These are phyloP conservation scores for Colletotrichum sp. DNA, from an alignment of 2,329 filamentous ascomycete species.

Conservation along the genomic window DNA sequence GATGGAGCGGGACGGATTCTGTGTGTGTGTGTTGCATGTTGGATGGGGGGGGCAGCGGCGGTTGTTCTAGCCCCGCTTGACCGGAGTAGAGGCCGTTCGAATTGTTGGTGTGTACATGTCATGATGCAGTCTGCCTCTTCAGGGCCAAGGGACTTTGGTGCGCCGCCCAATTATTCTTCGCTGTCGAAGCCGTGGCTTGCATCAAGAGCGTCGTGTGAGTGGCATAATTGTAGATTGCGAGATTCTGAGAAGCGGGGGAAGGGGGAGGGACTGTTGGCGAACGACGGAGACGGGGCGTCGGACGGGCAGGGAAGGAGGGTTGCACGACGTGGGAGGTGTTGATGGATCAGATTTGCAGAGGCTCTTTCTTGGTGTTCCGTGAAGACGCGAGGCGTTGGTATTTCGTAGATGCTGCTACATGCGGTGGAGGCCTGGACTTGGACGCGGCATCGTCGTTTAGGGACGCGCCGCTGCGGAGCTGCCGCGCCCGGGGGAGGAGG, in stretches of 20 bases:
- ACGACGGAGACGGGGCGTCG: background rate
- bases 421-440: background rate
- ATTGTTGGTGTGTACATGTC: slow-evolving; percentile 12
- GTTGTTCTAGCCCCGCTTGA: slow-evolving; percentile 12
- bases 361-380: background rate
- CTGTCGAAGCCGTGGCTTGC: background rate
- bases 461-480: background rate
- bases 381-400: background rate
- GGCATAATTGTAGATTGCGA: background rate
- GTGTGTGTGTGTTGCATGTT: background rate
- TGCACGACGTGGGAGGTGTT: background rate
- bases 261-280: background rate
- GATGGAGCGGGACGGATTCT: background rate
- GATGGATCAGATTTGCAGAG: background rate
- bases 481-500: background rate
- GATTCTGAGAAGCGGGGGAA: background rate
- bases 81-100: background rate
- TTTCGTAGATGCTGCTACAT: background rate
- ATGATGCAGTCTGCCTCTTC: background rate
- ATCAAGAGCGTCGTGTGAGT: background rate
- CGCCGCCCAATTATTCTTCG: background rate
- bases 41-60: background rate
- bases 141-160: background rate
- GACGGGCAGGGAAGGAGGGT: background rate
- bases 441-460: background rate